Percentiles rank a stretch among this genome's conserved stretches.
These are phyloP conservation scores for Periconia macrospinosa DNA, from an alignment of 2,329 filamentous ascomycete genomes.

Conservation along the genomic window DNA sequence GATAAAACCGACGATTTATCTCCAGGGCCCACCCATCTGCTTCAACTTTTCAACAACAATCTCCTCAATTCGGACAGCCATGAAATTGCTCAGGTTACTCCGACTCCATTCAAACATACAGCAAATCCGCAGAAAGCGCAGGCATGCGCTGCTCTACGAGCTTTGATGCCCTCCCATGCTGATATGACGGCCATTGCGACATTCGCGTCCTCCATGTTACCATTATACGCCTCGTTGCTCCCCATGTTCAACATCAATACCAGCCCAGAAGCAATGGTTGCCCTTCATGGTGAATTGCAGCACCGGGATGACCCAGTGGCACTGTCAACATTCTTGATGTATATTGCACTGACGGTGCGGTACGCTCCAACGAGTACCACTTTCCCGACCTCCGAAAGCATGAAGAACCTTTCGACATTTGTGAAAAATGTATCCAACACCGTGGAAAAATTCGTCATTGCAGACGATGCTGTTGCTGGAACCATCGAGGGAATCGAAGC, in stretches of 20 bases:
- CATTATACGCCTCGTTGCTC: too few species aligned
- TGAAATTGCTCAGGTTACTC: not conserved
- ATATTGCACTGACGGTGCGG: not conserved
- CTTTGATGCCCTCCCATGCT: not conserved
- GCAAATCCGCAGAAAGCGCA: not conserved
- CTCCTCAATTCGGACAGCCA: not conserved
- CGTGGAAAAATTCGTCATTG: not conserved
- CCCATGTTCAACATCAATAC: not conserved
- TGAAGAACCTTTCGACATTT: not conserved
- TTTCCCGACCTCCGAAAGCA: not conserved
- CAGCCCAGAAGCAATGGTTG: not conserved
- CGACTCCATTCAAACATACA: not conserved
- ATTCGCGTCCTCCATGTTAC: not conserved
- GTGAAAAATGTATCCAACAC: not conserved
- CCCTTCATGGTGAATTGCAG: not conserved
- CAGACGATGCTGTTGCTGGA: not conserved
- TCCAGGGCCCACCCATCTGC: not conserved
- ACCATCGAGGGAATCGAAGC: not conserved
- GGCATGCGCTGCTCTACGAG: not conserved
- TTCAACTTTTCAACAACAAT: not conserved
- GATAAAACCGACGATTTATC: not conserved
- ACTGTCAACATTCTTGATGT: not conserved
- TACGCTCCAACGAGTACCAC: not conserved
- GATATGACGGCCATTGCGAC: not conserved
- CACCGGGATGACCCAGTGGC: not conserved